These are phyloP conservation scores for Firmiana major DNA, from an alignment of 345 rosid species.

Conservation along the genomic window DNA sequence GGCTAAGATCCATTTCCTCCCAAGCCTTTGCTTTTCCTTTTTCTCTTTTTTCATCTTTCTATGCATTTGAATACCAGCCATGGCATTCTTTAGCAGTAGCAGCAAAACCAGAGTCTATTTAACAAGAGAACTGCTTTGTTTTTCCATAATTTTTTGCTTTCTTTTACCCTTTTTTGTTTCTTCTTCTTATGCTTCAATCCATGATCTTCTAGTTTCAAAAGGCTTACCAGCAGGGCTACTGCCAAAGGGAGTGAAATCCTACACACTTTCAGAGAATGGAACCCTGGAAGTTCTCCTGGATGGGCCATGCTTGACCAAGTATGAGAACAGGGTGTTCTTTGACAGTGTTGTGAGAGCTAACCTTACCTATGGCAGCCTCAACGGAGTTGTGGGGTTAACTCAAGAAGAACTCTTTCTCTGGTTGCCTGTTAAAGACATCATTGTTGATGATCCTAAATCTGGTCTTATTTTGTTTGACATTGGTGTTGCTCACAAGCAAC, in stretches of 20 bases:
- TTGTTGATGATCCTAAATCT: constrained; percentile 67
- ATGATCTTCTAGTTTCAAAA: constrained; percentile 68
- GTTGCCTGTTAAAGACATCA: constrained; percentile 81
- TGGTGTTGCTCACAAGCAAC: constrained; percentile 79
- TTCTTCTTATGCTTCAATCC: constrained; percentile 36
- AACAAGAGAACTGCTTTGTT: neutral
- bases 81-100: constrained; percentile 28
- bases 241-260: constrained; percentile 76
- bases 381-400: constrained; percentile 67
- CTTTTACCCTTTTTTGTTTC: constrained; percentile 6
- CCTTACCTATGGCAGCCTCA: constrained; percentile 68
- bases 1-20: neutral
- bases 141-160: constrained; percentile 13
- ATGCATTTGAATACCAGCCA: neutral
- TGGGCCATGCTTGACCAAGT: constrained; percentile 71
- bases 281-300: constrained; percentile 67
- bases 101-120: constrained; percentile 11
- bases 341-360: constrained; percentile 75
- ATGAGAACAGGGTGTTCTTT: constrained; percentile 60
- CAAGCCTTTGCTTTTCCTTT: neutral
- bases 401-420: constrained; percentile 87
- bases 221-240: constrained; percentile 84
- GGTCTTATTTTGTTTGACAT: constrained; percentile 90
- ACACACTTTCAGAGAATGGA: constrained; percentile 52
- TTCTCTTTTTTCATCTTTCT: neutral